Evolutionary conservation across 352 stramenopile genomes (phyloP).

Genomic region (Globisporangium nunn): DNA sequence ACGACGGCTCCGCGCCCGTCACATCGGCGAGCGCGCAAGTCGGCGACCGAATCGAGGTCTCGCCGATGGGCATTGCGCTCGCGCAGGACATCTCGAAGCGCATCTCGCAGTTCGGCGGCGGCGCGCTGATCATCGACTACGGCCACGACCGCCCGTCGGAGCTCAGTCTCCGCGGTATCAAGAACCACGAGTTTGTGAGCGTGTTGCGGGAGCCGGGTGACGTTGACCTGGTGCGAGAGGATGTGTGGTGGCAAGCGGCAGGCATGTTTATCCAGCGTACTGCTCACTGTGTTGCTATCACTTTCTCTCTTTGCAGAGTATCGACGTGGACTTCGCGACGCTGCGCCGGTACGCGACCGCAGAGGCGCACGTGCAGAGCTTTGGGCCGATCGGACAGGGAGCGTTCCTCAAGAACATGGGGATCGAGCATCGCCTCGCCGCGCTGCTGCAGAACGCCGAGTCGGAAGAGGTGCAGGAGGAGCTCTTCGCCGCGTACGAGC

Average conservation of each 20-base stretch:
- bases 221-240: slow-evolving; percentile 72
- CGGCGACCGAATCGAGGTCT: slow-evolving; percentile 92
- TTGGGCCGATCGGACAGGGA: slow-evolving; percentile 88
- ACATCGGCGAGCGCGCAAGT: slow-evolving; percentile 44
- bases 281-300: neutral
- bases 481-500: slow-evolving; percentile 89
- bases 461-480: slow-evolving; percentile 83
- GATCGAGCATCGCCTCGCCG: slow-evolving; percentile 88
- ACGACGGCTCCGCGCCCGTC: slow-evolving; percentile 34
- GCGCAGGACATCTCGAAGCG: slow-evolving; percentile 89
- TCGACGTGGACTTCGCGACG: slow-evolving; percentile 86
- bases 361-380: slow-evolving; percentile 58
- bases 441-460: slow-evolving; percentile 83
- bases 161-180: slow-evolving; percentile 92
- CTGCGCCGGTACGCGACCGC: slow-evolving; percentile 58
- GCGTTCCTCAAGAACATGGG: slow-evolving; percentile 94
- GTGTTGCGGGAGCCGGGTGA: slow-evolving; percentile 88
- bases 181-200: slow-evolving; percentile 92
- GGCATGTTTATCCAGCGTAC: no score
- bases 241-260: no score
- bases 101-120: slow-evolving; percentile 77
- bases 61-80: slow-evolving; percentile 87
- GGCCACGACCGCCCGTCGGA: slow-evolving; percentile 86
- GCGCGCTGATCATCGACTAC: slow-evolving; percentile 94
- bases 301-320: slow-evolving; percentile 38